Evolutionary conservation across 2,329 filamentous ascomycete species (phyloP).

Genomic region (Magnaporthales sp.): DNA sequence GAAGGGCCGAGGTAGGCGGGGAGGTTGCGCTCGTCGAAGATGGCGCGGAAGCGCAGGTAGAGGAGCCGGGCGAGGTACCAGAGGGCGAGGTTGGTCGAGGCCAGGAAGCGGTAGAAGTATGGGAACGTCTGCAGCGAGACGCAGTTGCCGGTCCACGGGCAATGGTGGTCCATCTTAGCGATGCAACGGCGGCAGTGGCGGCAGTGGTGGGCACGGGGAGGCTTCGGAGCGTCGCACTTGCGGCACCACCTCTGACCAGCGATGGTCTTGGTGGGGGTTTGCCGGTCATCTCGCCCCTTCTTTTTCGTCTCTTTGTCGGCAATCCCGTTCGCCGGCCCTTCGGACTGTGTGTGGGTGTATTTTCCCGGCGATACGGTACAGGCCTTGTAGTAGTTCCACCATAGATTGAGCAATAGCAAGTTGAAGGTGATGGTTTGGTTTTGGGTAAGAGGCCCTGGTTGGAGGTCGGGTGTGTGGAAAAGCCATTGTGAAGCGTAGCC

Average conservation of each 20-base stretch:
- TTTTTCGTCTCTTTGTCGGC: slow-evolving; percentile 5
- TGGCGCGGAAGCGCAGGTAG: slow-evolving; percentile 43
- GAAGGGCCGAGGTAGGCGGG: slow-evolving; percentile 69
- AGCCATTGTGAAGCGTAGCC: slow-evolving; percentile 65
- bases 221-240: slow-evolving; percentile 67
- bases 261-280: slow-evolving; percentile 16
- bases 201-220: slow-evolving; percentile 74
- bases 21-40: slow-evolving; percentile 59
- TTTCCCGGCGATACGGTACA: slow-evolving; percentile 50
- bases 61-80: slow-evolving; percentile 53
- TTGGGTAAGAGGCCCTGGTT: slow-evolving; percentile 49
- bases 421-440: slow-evolving; percentile 59
- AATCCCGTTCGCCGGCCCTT: slow-evolving; percentile 14
- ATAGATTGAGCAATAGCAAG: slow-evolving; percentile 50
- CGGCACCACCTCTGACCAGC: slow-evolving; percentile 52
- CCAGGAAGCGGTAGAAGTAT: slow-evolving; percentile 71
- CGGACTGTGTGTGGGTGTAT: slow-evolving; percentile 31
- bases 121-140: slow-evolving; percentile 76
- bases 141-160: slow-evolving; percentile 78
- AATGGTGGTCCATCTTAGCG: slow-evolving; percentile 80
- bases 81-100: slow-evolving; percentile 58
- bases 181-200: slow-evolving; percentile 66
- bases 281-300: neutral
- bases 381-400: slow-evolving; percentile 59
- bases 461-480: slow-evolving; percentile 50